A percentile compares a stretch with the other conserved stretches of the same genome.
phyloP scores from a whole-genome alignment of 2,329 filamentous ascomycete species.

The Neofusicoccum laricinum region DNA sequence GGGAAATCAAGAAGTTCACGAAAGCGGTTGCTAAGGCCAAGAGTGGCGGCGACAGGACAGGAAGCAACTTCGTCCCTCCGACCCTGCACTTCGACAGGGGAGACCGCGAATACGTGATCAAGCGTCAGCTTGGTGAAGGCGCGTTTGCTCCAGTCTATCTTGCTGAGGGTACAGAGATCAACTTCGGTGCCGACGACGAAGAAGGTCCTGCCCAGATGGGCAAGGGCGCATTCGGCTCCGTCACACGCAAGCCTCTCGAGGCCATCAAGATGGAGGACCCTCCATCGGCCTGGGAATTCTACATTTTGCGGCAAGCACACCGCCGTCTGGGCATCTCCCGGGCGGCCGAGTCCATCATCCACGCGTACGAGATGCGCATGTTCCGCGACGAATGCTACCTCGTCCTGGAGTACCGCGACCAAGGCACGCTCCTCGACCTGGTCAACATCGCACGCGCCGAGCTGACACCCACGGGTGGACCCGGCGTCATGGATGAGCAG shows the following conservation, averaged over 20 bases:
- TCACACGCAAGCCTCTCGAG: slow-evolving; percentile 63
- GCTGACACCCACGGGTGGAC: slow-evolving; percentile 34
- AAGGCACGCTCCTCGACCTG: slow-evolving; percentile 92
- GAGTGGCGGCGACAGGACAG: slow-evolving; percentile 58
- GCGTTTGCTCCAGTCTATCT: slow-evolving; percentile 96
- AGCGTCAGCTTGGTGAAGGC: slow-evolving; percentile 83
- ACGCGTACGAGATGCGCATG: slow-evolving; percentile 85
- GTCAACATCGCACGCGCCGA: slow-evolving; percentile 82
- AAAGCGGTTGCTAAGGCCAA: slow-evolving; percentile 63
- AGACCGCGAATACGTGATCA: slow-evolving; percentile 69
- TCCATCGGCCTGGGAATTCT: slow-evolving; percentile 90
- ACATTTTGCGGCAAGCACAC: slow-evolving; percentile 84
- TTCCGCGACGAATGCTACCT: slow-evolving; percentile 89
- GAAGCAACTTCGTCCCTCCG: slow-evolving; percentile 58
- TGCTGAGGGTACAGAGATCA: slow-evolving; percentile 67
- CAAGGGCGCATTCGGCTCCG: slow-evolving; percentile 56
- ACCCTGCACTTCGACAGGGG: slow-evolving; percentile 66
- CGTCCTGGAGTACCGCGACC: slow-evolving; percentile 79
- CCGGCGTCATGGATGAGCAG: slow-evolving; percentile 78
- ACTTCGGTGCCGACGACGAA: slow-evolving; percentile 46
- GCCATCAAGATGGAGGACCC: slow-evolving; percentile 94
- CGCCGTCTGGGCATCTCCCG: slow-evolving; percentile 69
- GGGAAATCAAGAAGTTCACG: slow-evolving; percentile 78
- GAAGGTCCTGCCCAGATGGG: slow-evolving; percentile 55
- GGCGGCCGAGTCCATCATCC: slow-evolving; percentile 72